Evolutionary conservation across 805 yeast species (phyloP), one percentile per base, ranked within the genome.

Genomic region (Candida nonsorbophila): DNA sequence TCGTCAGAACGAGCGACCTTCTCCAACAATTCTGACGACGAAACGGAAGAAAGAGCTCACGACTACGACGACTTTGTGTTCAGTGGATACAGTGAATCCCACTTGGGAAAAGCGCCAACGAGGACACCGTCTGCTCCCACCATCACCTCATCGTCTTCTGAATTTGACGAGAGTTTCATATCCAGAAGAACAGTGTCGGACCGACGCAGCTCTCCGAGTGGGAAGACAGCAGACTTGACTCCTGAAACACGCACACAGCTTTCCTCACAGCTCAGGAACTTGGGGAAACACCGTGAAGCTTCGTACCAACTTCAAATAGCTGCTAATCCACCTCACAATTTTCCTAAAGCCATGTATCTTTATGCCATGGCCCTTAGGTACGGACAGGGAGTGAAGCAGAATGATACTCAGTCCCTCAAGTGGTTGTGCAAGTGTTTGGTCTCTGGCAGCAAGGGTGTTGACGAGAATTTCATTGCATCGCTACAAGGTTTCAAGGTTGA

Each of bases 371-470:
- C 87, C 0, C 53, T 84, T 14, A 58, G 81, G 28, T 59, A 69
- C 33, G 92, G 90, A 0, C 78, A 76, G 49, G 92, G 92, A 0
- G 74, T 79, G 7, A 62, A 72, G 12, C 67, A 63, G 30, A 79
- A 79, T 44, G 69, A 71, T 22, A 42, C 53, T 12, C 70, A 67
- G 28, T 72, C 86, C 3, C 60, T 78, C 25, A 52, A 61, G 30
- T 81, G 85, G 83, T 58, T 84, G 4, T 66, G 72, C 37, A 65
- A 62, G 34, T 81, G 67, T 30, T 44, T 62, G 9, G 36, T 63
- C 23, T 16, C 34, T 19, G 36, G 26, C 27, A 9, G 29, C 10
- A 20, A 23, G 7, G 33, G 27, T 16, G 14, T 47, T 14, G 32
- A 41, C 14, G 30, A 29, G 17, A 32, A 30, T 6, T 47, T 53